Conservation (phyloP, 2,329 filamentous ascomycete genomes). For the Penicillium griseofulvum region DNA sequence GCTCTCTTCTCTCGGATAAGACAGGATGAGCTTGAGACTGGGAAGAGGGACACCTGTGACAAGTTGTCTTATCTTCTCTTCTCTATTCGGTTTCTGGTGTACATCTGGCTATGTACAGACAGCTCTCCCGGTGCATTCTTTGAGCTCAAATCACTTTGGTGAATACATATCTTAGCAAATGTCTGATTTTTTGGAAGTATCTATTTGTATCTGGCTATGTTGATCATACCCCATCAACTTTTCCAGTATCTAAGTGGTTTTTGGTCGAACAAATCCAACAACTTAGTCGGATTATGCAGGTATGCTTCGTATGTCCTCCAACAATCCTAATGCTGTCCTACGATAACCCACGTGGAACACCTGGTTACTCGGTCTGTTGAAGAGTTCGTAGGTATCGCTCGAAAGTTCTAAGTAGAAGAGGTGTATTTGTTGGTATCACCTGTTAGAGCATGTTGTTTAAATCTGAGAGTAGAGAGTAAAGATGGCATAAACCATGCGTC, state of each 20-base stretch:
- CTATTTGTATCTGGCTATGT: conserved; percentile 4
- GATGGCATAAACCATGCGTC: too few species aligned
- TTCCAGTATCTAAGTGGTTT: neutral
- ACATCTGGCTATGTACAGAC: conserved; percentile 27
- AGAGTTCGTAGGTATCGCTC: neutral
- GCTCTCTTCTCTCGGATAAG: conserved; percentile 4
- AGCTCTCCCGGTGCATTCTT: conserved; percentile 3
- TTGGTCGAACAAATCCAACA: neutral
- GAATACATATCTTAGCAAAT: conserved; percentile 18
- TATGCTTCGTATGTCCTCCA: neutral
- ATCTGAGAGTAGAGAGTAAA: neutral
- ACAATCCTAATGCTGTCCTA: neutral
- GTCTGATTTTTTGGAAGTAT: neutral
- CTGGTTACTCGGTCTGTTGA: neutral
- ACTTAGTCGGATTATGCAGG: neutral
- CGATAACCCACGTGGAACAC: neutral
- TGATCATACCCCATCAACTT: neutral
- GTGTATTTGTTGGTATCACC: neutral
- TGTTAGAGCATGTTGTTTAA: too few species aligned
- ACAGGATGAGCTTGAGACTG: conserved; percentile 1
- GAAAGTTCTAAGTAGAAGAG: neutral
- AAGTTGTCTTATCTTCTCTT: conserved; percentile 2
- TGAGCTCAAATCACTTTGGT: conserved; percentile 8
- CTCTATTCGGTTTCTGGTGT: conserved; percentile 16
- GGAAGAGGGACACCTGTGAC: conserved; percentile 1